Conservation (phyloP, 805 yeast species). For the Candida takata region DNA sequence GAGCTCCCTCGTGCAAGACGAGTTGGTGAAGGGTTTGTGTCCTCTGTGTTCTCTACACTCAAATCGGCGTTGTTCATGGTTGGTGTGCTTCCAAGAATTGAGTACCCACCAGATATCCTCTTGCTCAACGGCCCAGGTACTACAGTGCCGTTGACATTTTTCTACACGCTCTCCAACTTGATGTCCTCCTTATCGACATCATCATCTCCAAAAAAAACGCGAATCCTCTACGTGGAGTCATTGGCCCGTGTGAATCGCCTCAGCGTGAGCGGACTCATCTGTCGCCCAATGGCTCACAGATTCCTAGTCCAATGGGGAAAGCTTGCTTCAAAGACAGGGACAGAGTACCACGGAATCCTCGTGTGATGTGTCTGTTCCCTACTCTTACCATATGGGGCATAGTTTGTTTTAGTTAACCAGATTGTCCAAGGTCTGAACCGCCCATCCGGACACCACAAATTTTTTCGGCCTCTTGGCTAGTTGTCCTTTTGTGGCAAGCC, state of each 20-base stretch:
- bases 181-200: conserved; percentile 36
- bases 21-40: conserved; percentile 47
- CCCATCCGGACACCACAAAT: no score
- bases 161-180: conserved; percentile 44
- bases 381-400: no score
- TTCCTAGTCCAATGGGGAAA: conserved; percentile 88
- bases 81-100: conserved; percentile 4
- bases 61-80: conserved; percentile 9
- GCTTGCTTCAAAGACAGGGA: conserved; percentile 44
- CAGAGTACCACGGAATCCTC: conserved; percentile 74
- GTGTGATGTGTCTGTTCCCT: conserved; percentile 33
- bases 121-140: conserved; percentile 81
- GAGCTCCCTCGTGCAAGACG: conserved; percentile 49
- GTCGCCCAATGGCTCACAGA: conserved; percentile 66
- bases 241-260: conserved; percentile 72
- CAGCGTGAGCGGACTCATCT: conserved; percentile 68
- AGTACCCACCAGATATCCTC: conserved; percentile 34
- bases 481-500: no score
- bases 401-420: no score
- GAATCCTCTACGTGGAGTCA: conserved; percentile 77
- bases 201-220: no score
- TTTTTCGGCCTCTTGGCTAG: no score
- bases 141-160: conserved; percentile 58
- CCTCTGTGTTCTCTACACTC: conserved; percentile 40
- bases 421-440: no score